These are phyloP conservation scores for Vitis hybrid DNA, from an alignment of 177 flowering plant genomes.

Conservation along the genomic window DNA sequence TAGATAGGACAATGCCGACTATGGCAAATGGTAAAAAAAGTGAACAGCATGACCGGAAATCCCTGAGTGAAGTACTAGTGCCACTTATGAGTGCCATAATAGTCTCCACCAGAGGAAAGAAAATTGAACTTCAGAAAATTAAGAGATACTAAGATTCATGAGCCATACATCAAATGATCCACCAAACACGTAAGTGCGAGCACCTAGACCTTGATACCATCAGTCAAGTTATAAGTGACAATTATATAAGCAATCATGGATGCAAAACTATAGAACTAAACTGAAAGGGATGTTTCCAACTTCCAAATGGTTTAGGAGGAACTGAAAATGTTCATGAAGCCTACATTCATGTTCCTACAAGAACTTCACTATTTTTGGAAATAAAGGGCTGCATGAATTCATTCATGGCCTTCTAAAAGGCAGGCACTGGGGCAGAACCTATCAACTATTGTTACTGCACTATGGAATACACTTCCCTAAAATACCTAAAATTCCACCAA, in stretches of 20 bases:
- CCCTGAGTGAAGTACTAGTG: conserved; percentile 95
- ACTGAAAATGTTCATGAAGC: not conserved
- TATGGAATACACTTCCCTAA: not conserved
- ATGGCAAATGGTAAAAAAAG: conserved; percentile 66
- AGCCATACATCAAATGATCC: conserved; percentile 77
- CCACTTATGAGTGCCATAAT: conserved; percentile 92
- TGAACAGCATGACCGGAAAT: conserved; percentile 74
- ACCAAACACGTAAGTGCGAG: conserved; percentile 53
- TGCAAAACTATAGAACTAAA: not conserved
- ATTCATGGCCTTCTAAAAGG: not conserved
- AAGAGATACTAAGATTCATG: conserved; percentile 80
- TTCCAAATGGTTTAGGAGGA: not conserved
- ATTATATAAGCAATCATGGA: not conserved
- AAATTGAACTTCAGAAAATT: conserved; percentile 89
- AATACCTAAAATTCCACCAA: not conserved
- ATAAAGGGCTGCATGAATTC: not conserved
- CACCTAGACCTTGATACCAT: conserved; percentile 55
- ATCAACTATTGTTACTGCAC: not conserved
- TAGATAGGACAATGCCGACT: conserved; percentile 56
- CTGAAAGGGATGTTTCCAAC: not conserved
- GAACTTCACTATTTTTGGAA: too few relatives aligned
- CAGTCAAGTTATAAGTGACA: conserved; percentile 6
- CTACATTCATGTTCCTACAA: too few relatives aligned
- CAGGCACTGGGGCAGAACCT: not conserved
- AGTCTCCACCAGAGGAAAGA: conserved; percentile 87